These are phyloP conservation scores for Cercophora sp. DNA, from an alignment of 495 filamentous ascomycete species.

Conservation along the genomic window DNA sequence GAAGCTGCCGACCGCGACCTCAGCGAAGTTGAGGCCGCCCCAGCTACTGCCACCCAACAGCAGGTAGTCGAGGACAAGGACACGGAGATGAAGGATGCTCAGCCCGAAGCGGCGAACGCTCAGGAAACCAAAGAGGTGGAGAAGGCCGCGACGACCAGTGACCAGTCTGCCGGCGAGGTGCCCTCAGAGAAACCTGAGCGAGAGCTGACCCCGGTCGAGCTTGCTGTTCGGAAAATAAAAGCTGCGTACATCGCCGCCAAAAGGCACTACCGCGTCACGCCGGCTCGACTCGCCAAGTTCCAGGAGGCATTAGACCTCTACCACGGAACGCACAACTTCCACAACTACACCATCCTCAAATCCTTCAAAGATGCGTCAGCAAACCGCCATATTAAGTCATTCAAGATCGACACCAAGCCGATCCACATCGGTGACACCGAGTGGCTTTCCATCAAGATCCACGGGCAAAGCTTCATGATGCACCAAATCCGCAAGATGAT, in stretches of 20 bases:
- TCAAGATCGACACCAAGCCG: slow-evolving; percentile 65
- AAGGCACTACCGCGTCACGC: slow-evolving; percentile 73
- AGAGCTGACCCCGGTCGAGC: slow-evolving; percentile 48
- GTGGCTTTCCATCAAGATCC: slow-evolving; percentile 92
- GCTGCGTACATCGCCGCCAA: slow-evolving; percentile 73
- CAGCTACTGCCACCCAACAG: slow-evolving; percentile 11
- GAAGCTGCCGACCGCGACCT: slow-evolving; percentile 29
- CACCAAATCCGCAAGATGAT: slow-evolving; percentile 99
- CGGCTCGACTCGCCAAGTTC: slow-evolving; percentile 63
- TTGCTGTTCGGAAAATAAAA: slow-evolving; percentile 70
- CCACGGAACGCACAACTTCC: slow-evolving; percentile 79
- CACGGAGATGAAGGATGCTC: background rate
- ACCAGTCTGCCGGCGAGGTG: slow-evolving; percentile 9
- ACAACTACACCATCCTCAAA: slow-evolving; percentile 96
- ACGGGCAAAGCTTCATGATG: slow-evolving; percentile 99
- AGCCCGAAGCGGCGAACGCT: background rate
- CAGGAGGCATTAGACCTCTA: slow-evolving; percentile 68
- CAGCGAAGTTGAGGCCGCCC: background rate
- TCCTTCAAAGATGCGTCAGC: slow-evolving; percentile 70
- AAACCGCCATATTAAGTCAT: slow-evolving; percentile 85
- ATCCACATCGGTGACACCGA: slow-evolving; percentile 85
- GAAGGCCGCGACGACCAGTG: background rate
- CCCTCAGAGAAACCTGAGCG: slow-evolving; percentile 15
- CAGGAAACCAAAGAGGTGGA: background rate
- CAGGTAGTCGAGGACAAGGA: background rate